Percentiles rank a stretch among this genome's conserved stretches.
phyloP scores from a whole-genome alignment of 768 basidiomycete species.

The Leccinum arenicola region DNA sequence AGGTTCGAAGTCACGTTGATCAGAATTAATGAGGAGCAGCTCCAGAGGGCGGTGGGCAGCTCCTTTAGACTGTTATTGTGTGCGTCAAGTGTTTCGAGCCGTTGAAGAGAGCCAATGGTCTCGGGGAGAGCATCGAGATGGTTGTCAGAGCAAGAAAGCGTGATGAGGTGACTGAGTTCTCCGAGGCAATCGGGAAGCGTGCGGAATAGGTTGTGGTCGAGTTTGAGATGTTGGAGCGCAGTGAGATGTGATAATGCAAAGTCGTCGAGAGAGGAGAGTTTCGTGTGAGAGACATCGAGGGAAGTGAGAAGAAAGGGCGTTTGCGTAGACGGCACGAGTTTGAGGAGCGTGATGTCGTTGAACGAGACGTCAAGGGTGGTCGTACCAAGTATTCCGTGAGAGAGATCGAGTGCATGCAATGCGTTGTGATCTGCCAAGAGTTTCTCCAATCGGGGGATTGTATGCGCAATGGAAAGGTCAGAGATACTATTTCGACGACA shows the following conservation, averaged over 20 bases:
- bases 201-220: slow-evolving; percentile 87
- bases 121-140: slow-evolving; percentile 72
- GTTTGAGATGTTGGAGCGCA: slow-evolving; percentile 64
- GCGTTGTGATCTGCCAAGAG: slow-evolving; percentile 82
- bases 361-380: slow-evolving; percentile 68
- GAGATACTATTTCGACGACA: slow-evolving; percentile 81
- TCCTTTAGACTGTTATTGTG: slow-evolving; percentile 88
- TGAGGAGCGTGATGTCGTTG: slow-evolving; percentile 86
- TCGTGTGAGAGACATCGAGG: slow-evolving; percentile 85
- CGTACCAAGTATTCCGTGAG: slow-evolving; percentile 62
- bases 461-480: slow-evolving; percentile 68
- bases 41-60: slow-evolving; percentile 79
- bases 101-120: slow-evolving; percentile 72
- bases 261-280: slow-evolving; percentile 81
- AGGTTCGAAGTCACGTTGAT: slow-evolving; percentile 92
- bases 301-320: slow-evolving; percentile 59
- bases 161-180: slow-evolving; percentile 64
- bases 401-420: slow-evolving; percentile 76
- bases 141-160: slow-evolving; percentile 90
- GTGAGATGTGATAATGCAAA: slow-evolving; percentile 68
- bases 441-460: slow-evolving; percentile 63
- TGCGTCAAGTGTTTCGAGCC: slow-evolving; percentile 74
- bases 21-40: slow-evolving; percentile 64
- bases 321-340: slow-evolving; percentile 48
- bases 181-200: slow-evolving; percentile 82